Conservation (phyloP, 2,329 filamentous ascomycete genomes). For the Aspergillus sp. region DNA sequence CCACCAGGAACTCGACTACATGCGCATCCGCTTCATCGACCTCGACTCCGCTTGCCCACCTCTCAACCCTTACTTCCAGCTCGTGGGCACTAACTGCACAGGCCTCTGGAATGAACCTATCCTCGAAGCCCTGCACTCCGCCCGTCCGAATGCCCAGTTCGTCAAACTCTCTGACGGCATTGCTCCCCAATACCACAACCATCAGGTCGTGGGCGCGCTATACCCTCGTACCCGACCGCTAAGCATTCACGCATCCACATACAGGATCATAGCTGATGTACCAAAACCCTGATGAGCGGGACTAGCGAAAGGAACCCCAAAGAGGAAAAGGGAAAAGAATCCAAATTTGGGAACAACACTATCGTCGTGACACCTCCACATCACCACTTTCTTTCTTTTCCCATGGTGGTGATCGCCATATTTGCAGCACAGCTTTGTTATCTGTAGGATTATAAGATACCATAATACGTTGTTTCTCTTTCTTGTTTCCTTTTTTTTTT, state of each 20-base stretch:
- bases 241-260: conserved; percentile 41
- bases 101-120: conserved; percentile 74
- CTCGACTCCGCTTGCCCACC: conserved; percentile 70
- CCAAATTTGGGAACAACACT: not conserved
- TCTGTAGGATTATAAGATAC: conserved; percentile 13
- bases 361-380: not conserved
- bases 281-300: conserved; percentile 24
- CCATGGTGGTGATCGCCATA: not conserved
- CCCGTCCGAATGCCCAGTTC: conserved; percentile 60
- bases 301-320: not conserved
- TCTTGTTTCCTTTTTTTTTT: not conserved
- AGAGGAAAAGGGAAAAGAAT: no score
- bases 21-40: conserved; percentile 74
- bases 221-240: conserved; percentile 40
- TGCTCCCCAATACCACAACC: conserved; percentile 42
- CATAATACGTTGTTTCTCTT: not conserved
- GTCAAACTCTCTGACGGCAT: conserved; percentile 65
- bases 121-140: conserved; percentile 58
- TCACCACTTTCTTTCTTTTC: not conserved
- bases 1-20: conserved; percentile 60
- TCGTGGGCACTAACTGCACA: conserved; percentile 61
- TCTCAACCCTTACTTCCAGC: conserved; percentile 70
- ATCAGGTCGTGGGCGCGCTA: conserved; percentile 33
- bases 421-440: not conserved
- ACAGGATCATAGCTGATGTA: conserved; percentile 43